Percentiles rank a stretch among this genome's conserved stretches.
phyloP scores from a whole-genome alignment of 2,329 filamentous ascomycete species.

The Cladosporium halotolerans region DNA sequence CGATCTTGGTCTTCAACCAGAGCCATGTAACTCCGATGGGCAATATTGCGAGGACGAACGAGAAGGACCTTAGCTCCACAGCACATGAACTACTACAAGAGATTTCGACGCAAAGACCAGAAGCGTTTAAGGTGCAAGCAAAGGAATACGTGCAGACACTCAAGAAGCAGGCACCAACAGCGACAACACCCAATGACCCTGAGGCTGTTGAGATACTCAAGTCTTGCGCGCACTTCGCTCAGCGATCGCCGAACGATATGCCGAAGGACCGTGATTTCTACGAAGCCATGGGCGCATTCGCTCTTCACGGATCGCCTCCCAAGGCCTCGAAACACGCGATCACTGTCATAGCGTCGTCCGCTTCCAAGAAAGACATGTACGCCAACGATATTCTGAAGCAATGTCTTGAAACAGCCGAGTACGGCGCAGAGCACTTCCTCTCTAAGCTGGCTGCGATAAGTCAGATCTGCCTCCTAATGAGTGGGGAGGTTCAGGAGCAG shows the following conservation, averaged over 20 bases:
- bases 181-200: slow-evolving; percentile 60
- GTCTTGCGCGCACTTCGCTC: slow-evolving; percentile 86
- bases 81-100: slow-evolving; percentile 88
- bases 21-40: slow-evolving; percentile 90
- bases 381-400: slow-evolving; percentile 76
- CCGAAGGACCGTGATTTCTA: slow-evolving; percentile 74
- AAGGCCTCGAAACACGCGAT: slow-evolving; percentile 90
- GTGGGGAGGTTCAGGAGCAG: slow-evolving; percentile 62
- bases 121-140: slow-evolving; percentile 87
- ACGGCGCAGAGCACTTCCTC: slow-evolving; percentile 67
- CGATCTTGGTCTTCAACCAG: slow-evolving; percentile 83
- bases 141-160: slow-evolving; percentile 85
- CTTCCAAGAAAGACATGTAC: slow-evolving; percentile 74
- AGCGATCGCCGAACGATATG: slow-evolving; percentile 77
- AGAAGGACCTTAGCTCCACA: slow-evolving; percentile 66
- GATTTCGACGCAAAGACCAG: slow-evolving; percentile 82
- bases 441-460: slow-evolving; percentile 64
- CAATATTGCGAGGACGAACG: slow-evolving; percentile 76
- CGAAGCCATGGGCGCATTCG: slow-evolving; percentile 75
- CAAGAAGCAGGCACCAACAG: slow-evolving; percentile 69
- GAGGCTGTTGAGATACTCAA: slow-evolving; percentile 85
- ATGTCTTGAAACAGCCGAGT: slow-evolving; percentile 66
- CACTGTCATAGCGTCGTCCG: slow-evolving; percentile 74
- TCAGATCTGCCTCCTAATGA: slow-evolving; percentile 69
- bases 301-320: slow-evolving; percentile 72